phyloP scores from a whole-genome alignment of 805 yeast genomes.

The Teunomyces funiuensis region DNA sequence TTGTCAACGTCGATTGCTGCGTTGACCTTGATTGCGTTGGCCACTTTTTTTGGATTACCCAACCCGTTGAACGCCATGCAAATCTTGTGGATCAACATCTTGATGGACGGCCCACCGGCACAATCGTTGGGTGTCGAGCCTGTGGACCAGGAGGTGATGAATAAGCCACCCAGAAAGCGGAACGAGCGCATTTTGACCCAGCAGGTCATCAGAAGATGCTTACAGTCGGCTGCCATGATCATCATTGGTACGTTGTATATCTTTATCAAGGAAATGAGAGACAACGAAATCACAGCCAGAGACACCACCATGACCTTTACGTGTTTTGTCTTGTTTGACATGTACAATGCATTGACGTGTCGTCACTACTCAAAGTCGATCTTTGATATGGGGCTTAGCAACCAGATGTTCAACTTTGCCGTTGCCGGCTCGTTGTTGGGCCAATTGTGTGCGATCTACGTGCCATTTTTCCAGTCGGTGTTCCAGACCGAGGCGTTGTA shows the following conservation, averaged over 20 bases:
- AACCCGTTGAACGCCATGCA: conserved; percentile 98
- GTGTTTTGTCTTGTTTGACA: conserved; percentile 91
- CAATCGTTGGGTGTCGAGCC: conserved; percentile 97
- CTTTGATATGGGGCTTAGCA: conserved; percentile 76
- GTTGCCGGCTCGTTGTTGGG: conserved; percentile 87
- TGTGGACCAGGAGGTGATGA: conserved; percentile 94
- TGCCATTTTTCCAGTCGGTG: conserved; percentile 87
- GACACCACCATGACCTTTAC: conserved; percentile 99
- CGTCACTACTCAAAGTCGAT: conserved; percentile 84
- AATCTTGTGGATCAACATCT: conserved; percentile 93
- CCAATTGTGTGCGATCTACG: conserved; percentile 88
- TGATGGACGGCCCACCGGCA: conserved; percentile 99
- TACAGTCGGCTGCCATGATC: conserved; percentile 76
- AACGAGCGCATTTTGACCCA: conserved; percentile 78
- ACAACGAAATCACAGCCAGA: conserved; percentile 79
- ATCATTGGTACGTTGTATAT: conserved; percentile 84
- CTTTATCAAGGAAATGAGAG: conserved; percentile 83
- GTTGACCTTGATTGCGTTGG: conserved; percentile 78
- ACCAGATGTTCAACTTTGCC: conserved; percentile 91
- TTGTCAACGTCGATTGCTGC: conserved; percentile 96
- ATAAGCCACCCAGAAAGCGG: conserved; percentile 91
- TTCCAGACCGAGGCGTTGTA: conserved; percentile 93
- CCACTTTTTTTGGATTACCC: conserved; percentile 85
- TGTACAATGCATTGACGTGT: conserved; percentile 95
- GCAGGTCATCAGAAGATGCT: conserved; percentile 65